Evolutionary conservation across 78 protist genomes (phyloP), one percentile per base, ranked within the genome.

Genomic region (Isochrysis galbana): DNA sequence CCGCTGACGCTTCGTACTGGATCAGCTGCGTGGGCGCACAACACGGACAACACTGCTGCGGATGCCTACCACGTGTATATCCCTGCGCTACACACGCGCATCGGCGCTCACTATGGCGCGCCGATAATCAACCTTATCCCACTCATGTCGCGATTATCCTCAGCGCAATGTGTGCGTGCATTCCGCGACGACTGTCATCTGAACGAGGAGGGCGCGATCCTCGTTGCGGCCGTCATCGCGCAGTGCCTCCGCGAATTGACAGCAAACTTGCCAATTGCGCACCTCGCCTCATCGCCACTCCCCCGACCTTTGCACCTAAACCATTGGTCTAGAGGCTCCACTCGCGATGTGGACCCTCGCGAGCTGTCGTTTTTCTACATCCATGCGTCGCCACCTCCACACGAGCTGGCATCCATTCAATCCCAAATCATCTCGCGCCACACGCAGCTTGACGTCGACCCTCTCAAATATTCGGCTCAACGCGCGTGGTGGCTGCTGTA

Each of bases 151-250:
- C 22, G 47, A 19, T n/a, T 77, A 4, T 32, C 84, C 47, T 4
- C 46, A 3, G 46, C 1, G 19, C 47, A 21, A 29, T 46, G 84
- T 29, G 19, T 17, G 10, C 47, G 4, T 2, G 46, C n/a, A 25
- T 77, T 77, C 46, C 84, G 84, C 45, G 84, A 77, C 84, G 84
- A 77, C 84, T 77, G 84, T 46, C 84, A 77, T 29, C 22, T 39
- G 34, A 36, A 0, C 47, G 46, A 36, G 7, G 26, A 1, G 34
- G 84, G 84, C 84, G 84, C 84, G 19, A 29, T 46, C n/a, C 46
- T 77, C 47, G 46, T 14, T 46, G 84, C 84, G 48, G 46, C 84
- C 19, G 84, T 46, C 46, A 11, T 77, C 84, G 34, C n/a, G 36
- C 36, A 23, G 36, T 61, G 29, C 29, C 74, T 61, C 74, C 23